Conservation (phyloP, 2,329 filamentous ascomycete species). For the Aspergillus fumigatus region DNA sequence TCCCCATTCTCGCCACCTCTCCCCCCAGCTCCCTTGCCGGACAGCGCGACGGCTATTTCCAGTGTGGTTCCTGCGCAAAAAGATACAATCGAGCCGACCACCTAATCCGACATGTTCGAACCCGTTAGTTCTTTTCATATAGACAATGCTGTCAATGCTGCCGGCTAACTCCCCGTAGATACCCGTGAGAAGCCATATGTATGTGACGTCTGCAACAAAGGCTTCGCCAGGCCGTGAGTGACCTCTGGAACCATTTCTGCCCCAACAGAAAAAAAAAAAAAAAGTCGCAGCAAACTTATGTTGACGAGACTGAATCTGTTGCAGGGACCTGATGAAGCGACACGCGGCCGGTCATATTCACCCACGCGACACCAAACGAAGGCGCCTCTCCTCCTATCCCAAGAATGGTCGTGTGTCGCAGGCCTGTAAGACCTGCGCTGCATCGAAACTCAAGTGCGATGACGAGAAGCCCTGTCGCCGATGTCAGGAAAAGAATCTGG, state of each 20-base stretch:
- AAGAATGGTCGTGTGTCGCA: slow-evolving; percentile 41
- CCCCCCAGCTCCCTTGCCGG: slow-evolving; percentile 7
- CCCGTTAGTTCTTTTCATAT: slow-evolving; percentile 30
- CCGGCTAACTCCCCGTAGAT: slow-evolving; percentile 6
- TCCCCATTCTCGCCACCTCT: background rate
- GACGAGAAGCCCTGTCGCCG: slow-evolving; percentile 52
- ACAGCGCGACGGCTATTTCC: slow-evolving; percentile 34
- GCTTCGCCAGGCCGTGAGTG: slow-evolving; percentile 28
- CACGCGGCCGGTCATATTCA: slow-evolving; percentile 39
- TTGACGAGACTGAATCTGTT: no score
- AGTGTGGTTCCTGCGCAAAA: slow-evolving; percentile 50
- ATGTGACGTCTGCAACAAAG: slow-evolving; percentile 30
- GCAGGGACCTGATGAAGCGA: slow-evolving; percentile 47
- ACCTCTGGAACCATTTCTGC: background rate
- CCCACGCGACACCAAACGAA: slow-evolving; percentile 34
- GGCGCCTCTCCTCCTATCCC: slow-evolving; percentile 14
- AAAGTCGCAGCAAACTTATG: no score
- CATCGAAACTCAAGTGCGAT: slow-evolving; percentile 51
- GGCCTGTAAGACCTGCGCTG: slow-evolving; percentile 50
- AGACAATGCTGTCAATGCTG: background rate
- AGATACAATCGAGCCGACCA: slow-evolving; percentile 52
- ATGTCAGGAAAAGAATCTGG: slow-evolving; percentile 47
- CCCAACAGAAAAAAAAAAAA: no score
- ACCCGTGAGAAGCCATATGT: slow-evolving; percentile 31
- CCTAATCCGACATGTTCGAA: slow-evolving; percentile 50